These are phyloP conservation scores for Zygoascus hellenicus DNA, from an alignment of 1,139 yeast genomes.

Conservation along the genomic window DNA sequence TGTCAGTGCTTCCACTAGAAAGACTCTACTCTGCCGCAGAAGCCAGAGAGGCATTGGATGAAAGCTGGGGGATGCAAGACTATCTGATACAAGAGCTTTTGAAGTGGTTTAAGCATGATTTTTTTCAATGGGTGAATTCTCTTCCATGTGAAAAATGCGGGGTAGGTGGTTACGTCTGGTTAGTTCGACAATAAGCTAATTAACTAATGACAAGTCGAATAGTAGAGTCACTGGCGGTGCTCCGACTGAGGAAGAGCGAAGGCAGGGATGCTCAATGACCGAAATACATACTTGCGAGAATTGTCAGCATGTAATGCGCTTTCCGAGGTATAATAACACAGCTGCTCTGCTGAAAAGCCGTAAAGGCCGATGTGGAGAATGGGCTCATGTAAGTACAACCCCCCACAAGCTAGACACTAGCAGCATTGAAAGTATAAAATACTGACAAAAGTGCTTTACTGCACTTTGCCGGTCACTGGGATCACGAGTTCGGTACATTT, in stretches of 20 bases:
- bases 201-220: conserved; percentile 11
- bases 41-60: conserved; percentile 31
- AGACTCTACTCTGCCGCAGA: conserved; percentile 38
- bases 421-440: neutral
- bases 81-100: conserved; percentile 61
- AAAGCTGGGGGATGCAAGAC: conserved; percentile 55
- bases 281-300: conserved; percentile 59
- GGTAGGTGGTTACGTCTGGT: conserved; percentile 21
- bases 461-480: conserved; percentile 65
- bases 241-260: conserved; percentile 41
- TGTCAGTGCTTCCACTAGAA: conserved; percentile 38
- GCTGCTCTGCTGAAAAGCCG: conserved; percentile 53
- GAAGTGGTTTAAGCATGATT: conserved; percentile 68
- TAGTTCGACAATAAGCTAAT: no score
- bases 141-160: conserved; percentile 60
- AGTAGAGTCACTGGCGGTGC: conserved; percentile 14
- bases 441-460: conserved; percentile 47
- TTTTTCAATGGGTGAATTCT: conserved; percentile 77
- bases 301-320: conserved; percentile 48
- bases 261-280: conserved; percentile 44
- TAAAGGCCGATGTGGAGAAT: conserved; percentile 89
- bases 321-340: conserved; percentile 74
- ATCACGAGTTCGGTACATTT: conserved; percentile 58
- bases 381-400: conserved; percentile 55
- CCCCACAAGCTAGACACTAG: neutral